phyloP scores from a whole-genome alignment of 805 yeast genomes.

The Saturnispora sanitii region DNA sequence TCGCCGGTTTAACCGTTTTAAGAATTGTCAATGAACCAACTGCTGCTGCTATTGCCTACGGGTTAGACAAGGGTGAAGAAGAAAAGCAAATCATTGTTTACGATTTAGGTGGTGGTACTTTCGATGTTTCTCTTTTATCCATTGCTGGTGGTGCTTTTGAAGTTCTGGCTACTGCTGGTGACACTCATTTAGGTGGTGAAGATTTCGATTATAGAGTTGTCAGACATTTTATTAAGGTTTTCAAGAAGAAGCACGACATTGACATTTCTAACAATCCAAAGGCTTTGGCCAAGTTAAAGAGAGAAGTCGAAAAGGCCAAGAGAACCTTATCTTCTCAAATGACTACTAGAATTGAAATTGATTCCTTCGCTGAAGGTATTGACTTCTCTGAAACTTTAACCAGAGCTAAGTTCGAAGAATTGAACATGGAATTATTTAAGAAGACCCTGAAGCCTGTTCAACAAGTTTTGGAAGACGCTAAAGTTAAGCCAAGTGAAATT shows the following conservation, averaged over 20 bases:
- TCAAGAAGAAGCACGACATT: conserved; percentile 86
- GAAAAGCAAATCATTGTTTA: conserved; percentile 88
- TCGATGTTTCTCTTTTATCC: conserved; percentile 80
- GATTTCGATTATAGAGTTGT: conserved; percentile 88
- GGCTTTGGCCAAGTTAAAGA: conserved; percentile 87
- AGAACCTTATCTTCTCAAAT: conserved; percentile 91
- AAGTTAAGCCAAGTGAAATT: conserved; percentile 74
- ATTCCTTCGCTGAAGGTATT: conserved; percentile 87
- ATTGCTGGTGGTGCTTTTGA: conserved; percentile 90
- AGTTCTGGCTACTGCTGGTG: conserved; percentile 92
- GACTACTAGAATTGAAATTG: conserved; percentile 93
- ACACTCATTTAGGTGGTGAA: conserved; percentile 96
- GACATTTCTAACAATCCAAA: conserved; percentile 75
- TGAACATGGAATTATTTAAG: conserved; percentile 86
- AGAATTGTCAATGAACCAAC: conserved; percentile 93
- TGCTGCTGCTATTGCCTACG: conserved; percentile 97
- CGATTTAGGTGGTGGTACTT: conserved; percentile 97
- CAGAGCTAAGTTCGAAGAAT: conserved; percentile 96
- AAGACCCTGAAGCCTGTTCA: conserved; percentile 94
- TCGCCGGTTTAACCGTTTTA: conserved; percentile 81
- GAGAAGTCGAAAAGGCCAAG: conserved; percentile 98
- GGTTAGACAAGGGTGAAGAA: conserved; percentile 70
- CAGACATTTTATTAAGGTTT: conserved; percentile 73
- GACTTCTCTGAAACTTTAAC: conserved; percentile 93
- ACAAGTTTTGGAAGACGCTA: conserved; percentile 89